These are phyloP conservation scores for Botryotinia globosa DNA, from an alignment of 2,329 filamentous ascomycete species.

Conservation along the genomic window DNA sequence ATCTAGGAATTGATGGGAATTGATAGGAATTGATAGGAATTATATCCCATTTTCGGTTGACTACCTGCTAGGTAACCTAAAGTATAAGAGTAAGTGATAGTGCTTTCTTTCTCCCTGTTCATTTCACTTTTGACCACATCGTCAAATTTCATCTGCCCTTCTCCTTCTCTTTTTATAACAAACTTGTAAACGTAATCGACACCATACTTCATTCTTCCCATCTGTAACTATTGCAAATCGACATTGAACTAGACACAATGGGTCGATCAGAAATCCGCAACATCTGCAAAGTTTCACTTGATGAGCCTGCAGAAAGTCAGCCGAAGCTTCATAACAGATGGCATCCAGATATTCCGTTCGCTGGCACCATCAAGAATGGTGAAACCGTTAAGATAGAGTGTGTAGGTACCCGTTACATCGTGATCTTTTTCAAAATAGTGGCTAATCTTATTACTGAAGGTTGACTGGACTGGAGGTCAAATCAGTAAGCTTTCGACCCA, in stretches of 20 bases:
- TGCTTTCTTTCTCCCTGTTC: not conserved
- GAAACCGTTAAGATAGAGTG: conserved; percentile 95
- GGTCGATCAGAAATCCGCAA: conserved; percentile 60
- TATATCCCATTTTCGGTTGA: not conserved
- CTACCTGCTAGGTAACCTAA: not conserved
- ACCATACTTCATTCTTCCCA: not conserved
- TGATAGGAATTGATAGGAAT: not conserved
- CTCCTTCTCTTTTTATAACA: not conserved
- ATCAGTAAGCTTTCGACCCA: conserved; percentile 58
- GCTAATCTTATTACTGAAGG: conserved; percentile 23
- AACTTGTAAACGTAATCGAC: not conserved
- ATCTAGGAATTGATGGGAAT: not conserved
- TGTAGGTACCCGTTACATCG: conserved; percentile 36
- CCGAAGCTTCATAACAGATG: conserved; percentile 77
- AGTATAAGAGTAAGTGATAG: not conserved
- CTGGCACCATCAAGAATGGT: conserved; percentile 70
- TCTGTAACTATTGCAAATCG: conserved; percentile 1
- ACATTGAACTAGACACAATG: conserved; percentile 39
- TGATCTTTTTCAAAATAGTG: conserved; percentile 7
- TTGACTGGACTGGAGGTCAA: conserved; percentile 65
- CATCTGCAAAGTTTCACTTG: conserved; percentile 68
- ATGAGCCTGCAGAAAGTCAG: conserved; percentile 69
- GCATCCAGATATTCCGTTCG: conserved; percentile 84
- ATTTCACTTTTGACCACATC: not conserved
- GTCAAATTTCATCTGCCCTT: not conserved